Evolutionary conservation across 2,329 filamentous ascomycete genomes (phyloP).

Genomic region (Stenocarpella maydis): DNA sequence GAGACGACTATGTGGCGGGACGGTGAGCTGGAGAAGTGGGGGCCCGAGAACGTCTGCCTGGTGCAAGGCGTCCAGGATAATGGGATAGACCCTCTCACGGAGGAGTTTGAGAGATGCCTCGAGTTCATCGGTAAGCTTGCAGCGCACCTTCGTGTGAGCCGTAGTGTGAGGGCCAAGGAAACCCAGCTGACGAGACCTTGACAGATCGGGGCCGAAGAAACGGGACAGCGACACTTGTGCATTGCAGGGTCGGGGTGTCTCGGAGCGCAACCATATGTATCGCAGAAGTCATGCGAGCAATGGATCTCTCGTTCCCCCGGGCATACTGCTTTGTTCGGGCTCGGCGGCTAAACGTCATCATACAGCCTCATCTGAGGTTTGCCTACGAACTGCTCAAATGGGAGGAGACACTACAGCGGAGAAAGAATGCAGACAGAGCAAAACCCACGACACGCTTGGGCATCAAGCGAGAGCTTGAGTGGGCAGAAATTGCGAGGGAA

Average conservation of each 20-base stretch:
- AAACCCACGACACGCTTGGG: constrained; percentile 37
- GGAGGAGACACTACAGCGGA: constrained; percentile 78
- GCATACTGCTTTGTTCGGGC: constrained; percentile 98
- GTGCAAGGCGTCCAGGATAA: constrained; percentile 94
- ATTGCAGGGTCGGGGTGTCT: constrained; percentile 95
- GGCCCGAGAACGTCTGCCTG: constrained; percentile 77
- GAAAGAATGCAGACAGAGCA: constrained; percentile 57
- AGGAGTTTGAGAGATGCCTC: constrained; percentile 85
- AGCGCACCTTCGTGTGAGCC: background rate
- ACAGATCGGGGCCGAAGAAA: constrained; percentile 80
- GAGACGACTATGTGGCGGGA: constrained; percentile 85
- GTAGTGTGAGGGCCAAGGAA: background rate
- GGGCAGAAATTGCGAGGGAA: constrained; percentile 86
- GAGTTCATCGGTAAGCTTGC: constrained; percentile 84
- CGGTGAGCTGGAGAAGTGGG: constrained; percentile 76
- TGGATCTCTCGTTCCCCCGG: constrained; percentile 83
- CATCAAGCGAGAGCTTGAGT: constrained; percentile 84
- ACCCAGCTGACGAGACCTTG: constrained; percentile 15
- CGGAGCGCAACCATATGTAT: constrained; percentile 97
- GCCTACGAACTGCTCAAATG: constrained; percentile 95
- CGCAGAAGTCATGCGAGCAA: constrained; percentile 92
- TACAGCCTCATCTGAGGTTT: constrained; percentile 94
- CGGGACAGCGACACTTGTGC: constrained; percentile 87
- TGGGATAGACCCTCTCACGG: constrained; percentile 88
- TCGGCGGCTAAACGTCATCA: constrained; percentile 93